These are phyloP conservation scores for Strobilomyces dryophilus DNA, from an alignment of 768 basidiomycete genomes.

Conservation along the genomic window DNA sequence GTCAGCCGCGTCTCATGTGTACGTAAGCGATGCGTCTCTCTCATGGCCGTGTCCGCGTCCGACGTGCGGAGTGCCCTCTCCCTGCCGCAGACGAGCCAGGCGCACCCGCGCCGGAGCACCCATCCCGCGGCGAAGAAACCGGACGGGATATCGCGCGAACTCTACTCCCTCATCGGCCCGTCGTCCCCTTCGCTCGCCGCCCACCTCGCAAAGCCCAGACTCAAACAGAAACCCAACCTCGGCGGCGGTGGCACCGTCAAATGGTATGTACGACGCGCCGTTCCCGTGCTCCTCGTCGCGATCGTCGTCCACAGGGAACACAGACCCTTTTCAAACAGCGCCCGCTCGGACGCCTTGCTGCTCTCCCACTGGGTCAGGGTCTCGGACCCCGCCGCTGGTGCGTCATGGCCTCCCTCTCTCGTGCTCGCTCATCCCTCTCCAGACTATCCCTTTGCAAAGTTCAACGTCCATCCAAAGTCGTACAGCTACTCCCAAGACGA, in stretches of 20 bases:
- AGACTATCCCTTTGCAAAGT: slow-evolving; percentile 84
- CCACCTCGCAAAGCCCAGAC: slow-evolving; percentile 72
- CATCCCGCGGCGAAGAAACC: slow-evolving; percentile 52
- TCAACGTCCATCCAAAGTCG: slow-evolving; percentile 62
- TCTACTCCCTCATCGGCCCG: slow-evolving; percentile 93
- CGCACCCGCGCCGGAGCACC: slow-evolving; percentile 35
- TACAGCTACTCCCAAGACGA: slow-evolving; percentile 84
- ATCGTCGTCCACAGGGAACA: slow-evolving; percentile 55
- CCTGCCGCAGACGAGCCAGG: slow-evolving; percentile 38
- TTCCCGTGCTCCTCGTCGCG: not conserved
- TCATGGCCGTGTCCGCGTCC: slow-evolving; percentile 67
- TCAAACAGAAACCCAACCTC: slow-evolving; percentile 83
- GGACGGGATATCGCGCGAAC: slow-evolving; percentile 88
- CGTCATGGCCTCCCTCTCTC: slow-evolving; percentile 15
- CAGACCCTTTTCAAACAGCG: slow-evolving; percentile 67
- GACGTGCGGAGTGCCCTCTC: slow-evolving; percentile 85
- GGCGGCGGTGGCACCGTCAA: slow-evolving; percentile 59
- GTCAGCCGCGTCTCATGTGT: not conserved
- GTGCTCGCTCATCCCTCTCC: not conserved
- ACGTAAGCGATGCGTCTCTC: not conserved
- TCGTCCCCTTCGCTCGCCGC: slow-evolving; percentile 82
- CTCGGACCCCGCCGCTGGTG: slow-evolving; percentile 53
- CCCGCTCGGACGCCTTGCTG: slow-evolving; percentile 62
- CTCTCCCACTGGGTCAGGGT: slow-evolving; percentile 84
- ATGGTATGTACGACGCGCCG: slow-evolving; percentile 48